Evolutionary conservation across 305 asterid species (phyloP).

Genomic region (Fraxinus platypoda): DNA sequence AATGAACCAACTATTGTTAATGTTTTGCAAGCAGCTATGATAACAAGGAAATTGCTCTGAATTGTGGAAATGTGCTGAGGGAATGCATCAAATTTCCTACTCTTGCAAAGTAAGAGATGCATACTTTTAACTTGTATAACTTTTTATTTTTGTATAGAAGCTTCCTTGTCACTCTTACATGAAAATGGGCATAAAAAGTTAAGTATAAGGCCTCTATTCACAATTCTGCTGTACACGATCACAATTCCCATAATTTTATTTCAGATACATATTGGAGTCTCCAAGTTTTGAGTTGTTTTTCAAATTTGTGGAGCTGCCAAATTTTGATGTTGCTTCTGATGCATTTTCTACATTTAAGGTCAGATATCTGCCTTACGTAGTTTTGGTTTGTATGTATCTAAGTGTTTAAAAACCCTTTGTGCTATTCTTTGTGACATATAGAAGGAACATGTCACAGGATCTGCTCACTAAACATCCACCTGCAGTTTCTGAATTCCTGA

Average conservation of each 20-base stretch:
- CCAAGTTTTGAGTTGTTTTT: constrained; percentile 95
- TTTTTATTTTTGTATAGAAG: constrained; percentile 20
- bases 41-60: constrained; percentile 91
- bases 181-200: constrained; percentile 14
- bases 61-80: constrained; percentile 93
- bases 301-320: constrained; percentile 86
- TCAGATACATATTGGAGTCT: constrained; percentile 88
- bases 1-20: constrained; percentile 4
- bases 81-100: constrained; percentile 87
- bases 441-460: constrained; percentile 51
- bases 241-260: constrained; percentile 27
- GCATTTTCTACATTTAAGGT: constrained; percentile 98
- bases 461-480: constrained; percentile 77
- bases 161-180: constrained; percentile 17
- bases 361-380: constrained; percentile 21
- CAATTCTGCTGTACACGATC: constrained; percentile 21
- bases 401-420: constrained; percentile 17
- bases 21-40: constrained; percentile 68
- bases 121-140: constrained; percentile 16
- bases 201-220: constrained; percentile 12
- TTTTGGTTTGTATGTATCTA: constrained; percentile 15
- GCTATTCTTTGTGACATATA: constrained; percentile 28
- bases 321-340: constrained; percentile 91
- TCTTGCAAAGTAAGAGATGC: constrained; percentile 79
- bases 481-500: constrained; percentile 76